Base-by-base conservation (phyloP, 768 basidiomycete species). In the Saitozyma podzolica region DNA sequence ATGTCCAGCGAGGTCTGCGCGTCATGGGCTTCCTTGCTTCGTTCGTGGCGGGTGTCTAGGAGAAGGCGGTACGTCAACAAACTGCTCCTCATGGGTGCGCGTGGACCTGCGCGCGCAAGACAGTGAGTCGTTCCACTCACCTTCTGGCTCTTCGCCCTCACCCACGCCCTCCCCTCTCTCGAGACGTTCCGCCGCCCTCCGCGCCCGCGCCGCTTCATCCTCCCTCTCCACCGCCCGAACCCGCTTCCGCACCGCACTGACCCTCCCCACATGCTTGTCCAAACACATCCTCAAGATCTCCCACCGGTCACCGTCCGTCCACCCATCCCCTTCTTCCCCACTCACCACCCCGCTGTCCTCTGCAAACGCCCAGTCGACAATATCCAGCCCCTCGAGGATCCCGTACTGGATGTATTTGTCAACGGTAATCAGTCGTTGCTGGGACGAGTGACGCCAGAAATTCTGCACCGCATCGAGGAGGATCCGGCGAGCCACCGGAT, bases 391-490 rank as follows among this genome's bases (percentile, higher is more conserved):
- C 70, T 97, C 93, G 47, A 98, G 89, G 60, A 98, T 90, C 76
- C 96, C 93, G 80, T 99, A 99, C 76, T 98, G 95, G 87, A 98
- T 90, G 58, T 98, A 82, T 81, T 99, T 99, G 83, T 98, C 96
- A 65, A 95, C 88, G 8, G 97, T 92, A 74, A 99, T 93, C 14
- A 84, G 84, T 52, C 93, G 83, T 87, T 93, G 91, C 70, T 97
- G 93, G 40, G 85, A 82, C 73, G 89, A 92, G 69, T 86, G 80
- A 66, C 84, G 84, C 94, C 94, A 99, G 81, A 94, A 98, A 5
- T 82, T 78, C 0, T 86, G 85, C 0, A 88, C 86, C 2, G 87
- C 85, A 13, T 83, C 83, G 13, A 97, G 84, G 64, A 97, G 85
- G 67, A 90, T 67, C 45, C 66, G 68, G 7, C 78, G 68, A 16